Base-by-base conservation (phyloP, 2,329 filamentous ascomycete genomes). In the Fusarium sororula region DNA sequence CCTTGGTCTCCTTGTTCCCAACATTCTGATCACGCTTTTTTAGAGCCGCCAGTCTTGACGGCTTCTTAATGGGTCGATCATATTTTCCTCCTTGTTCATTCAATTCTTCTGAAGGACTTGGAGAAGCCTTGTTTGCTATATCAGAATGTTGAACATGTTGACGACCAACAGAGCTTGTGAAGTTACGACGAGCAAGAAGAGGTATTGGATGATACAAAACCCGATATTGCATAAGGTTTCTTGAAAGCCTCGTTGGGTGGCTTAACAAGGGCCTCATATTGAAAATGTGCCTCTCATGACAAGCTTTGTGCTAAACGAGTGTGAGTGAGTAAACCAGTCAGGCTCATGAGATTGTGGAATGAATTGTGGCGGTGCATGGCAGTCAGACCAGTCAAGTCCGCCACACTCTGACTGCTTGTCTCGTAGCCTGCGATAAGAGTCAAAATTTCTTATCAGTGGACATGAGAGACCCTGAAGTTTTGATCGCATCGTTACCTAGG, bases 31-130 rank as follows among this genome's bases (percentile, higher is more conserved):
- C 62, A 37, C 70, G 66, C 37, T 79, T 76, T 61, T 78, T 79
- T 13, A 79, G 62, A n/a, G 77, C 68, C 6, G 77, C 66, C 18
- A 78, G 28, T n/a, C 77, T 72, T 4, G 77, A 77, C 4, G 62
- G 51, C 32, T 62, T 77, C 8, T n/a, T 64, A 4, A 17, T n/a
- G 15, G 42, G 38, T 15, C 61, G 32, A 5, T 53, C 22, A 15
- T 63, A 53, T 14, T 48, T 18, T 2, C 47, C 51, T 18, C 26
- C 26, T 47, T 39, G 24, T 5, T 28, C 47, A 30, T 47, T 18
- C 4, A 32, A 30, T 12, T 22, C 42, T 14, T 66, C 32, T 12
- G 41, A 7, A 11, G 54, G 42, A 22, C n/a, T 56, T 22, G 47
- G 39, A 41, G 62, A 59, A 45, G 37, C 28, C 12, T 53, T 61